Evolutionary conservation across 75 land plant genomes (phyloP), one percentile per base, ranked within the genome.

Genomic region (Cryptomeria japonica): DNA sequence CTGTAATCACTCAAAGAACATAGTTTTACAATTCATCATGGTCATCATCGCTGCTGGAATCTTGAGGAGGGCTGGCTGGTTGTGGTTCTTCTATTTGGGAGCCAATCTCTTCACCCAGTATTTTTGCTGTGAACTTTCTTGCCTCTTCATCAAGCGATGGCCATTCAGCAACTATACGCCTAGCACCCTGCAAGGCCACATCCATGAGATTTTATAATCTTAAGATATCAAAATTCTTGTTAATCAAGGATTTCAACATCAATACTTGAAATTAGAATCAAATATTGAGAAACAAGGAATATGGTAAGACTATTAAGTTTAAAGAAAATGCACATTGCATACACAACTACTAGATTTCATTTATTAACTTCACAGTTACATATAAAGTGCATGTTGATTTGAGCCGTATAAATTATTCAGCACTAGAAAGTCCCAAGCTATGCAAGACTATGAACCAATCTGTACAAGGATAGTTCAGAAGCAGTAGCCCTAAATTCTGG

Each of bases 121-220:
- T 87, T 83, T 89, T 96, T 64, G 93, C 90, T 34, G 99, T 97
- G 41, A 96, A 92, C 34, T 85, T 85, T 84, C 99, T 91, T 15
- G 99, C 99, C 91, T 98, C 99, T 73, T 87, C 86, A 88, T 98
- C 99, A 25, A 98, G 97, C 78, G 90, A 93, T 44, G 93, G 92
- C 99, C 99, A 98, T 77, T 98, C 99, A 2, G 95, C 47, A 58
- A 98, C 97, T 88, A 98, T 98, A 87, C 99, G 93, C 91, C 91
- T 93, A 38, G 99, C 99, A 51, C 99, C 99, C 99, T 98, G 90
- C 28, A 72, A 38, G 8, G 49, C 79, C 25, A 84, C 39, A 84
- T 16, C 70, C 31, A 82, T 36, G 77, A 86, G 31, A 82, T 46
- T 46, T 25, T n/a, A 44, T 4, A 13, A 44, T 46, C 28, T 12